Conservation (phyloP, 208 protist genomes). For the Dictyostelium gargantuum region DNA sequence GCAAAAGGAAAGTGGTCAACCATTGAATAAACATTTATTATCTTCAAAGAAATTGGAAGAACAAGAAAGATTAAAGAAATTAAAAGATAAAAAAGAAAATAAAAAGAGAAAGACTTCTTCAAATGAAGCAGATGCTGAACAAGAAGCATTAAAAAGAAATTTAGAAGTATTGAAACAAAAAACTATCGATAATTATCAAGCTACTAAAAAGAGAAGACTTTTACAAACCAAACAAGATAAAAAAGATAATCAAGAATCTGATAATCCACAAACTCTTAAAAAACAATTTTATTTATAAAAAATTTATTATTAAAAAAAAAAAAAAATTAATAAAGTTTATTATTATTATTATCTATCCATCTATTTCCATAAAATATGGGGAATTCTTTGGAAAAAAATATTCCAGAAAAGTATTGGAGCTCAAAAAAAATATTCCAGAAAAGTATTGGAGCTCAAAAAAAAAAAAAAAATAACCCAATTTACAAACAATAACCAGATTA, state of each 20-base stretch:
- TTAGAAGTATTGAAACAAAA: not conserved
- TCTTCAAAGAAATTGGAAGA: not conserved
- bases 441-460: too few species aligned
- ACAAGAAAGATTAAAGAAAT: not conserved
- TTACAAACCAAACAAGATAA: not conserved
- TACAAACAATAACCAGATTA: too few species aligned
- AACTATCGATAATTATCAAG: not conserved
- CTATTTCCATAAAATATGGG: too few species aligned
- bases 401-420: too few species aligned
- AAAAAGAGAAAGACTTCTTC: not conserved
- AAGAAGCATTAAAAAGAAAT: conserved; percentile 12
- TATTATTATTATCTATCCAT: too few species aligned
- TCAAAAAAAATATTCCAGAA: too few species aligned
- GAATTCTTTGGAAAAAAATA: too few species aligned
- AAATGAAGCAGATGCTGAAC: not conserved
- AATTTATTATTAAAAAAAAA: not conserved
- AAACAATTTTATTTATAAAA: not conserved
- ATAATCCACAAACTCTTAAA: not conserved
- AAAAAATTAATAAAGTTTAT: too few species aligned
- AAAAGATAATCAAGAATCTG: not conserved
- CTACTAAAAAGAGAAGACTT: conserved; percentile 1
- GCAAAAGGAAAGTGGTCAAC: not conserved
- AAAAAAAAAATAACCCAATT: too few species aligned
- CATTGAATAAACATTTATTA: not conserved
- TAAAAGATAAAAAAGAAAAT: not conserved